Base-by-base conservation (phyloP, 768 basidiomycete genomes). In the Boletus pseudopeckii region DNA sequence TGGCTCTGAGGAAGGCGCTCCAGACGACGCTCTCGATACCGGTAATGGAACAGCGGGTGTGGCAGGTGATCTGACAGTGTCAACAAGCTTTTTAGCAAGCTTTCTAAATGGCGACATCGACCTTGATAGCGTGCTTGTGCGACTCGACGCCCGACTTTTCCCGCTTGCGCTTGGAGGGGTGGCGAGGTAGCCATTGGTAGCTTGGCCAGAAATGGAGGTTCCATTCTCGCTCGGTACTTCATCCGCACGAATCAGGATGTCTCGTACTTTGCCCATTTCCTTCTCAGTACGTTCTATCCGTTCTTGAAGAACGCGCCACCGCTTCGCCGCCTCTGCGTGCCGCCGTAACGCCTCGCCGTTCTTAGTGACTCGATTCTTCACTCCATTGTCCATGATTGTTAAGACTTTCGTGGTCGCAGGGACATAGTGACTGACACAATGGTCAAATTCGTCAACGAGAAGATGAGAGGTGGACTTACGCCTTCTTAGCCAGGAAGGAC, bases 321-420 rank as follows among this genome's bases (percentile, higher is more conserved):
- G 80, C 60, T 88, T 84, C 18, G 86, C 88, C 57, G 92, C 92
- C 64, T 97, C 95, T 3, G 89, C 88, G 67, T 92, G 91, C 60
- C 92, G 78, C 55, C 95, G 80, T 45, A 98, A 72, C 33, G 92
- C 92, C 74, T 98, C 96, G 1, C 96, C 96, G 58, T 98, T 98
- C 80, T 93, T 95, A 20, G 95, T 98, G 6, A 93, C 87, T 51
- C 95, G 84, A 58, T 97, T 94, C 52, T 84, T 83, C 28, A 98
- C 89, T 24, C 94, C 94, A 71, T 92, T 97, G 69, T 93, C 92
- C 62, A 98, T 88, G 62, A 97, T 94, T 24, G 88, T 84, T 24
- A 98, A 79, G 44, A 96, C 94, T 66, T 96, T 94, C 7, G 85
- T 88, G 4, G 90, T 90, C 36, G 93, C 92, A 1, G 96, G 97